A percentile compares a stretch with the other conserved stretches of the same genome.
These are phyloP conservation scores for Venturia aucupariae DNA, from an alignment of 2,329 filamentous ascomycete genomes.

Conservation along the genomic window DNA sequence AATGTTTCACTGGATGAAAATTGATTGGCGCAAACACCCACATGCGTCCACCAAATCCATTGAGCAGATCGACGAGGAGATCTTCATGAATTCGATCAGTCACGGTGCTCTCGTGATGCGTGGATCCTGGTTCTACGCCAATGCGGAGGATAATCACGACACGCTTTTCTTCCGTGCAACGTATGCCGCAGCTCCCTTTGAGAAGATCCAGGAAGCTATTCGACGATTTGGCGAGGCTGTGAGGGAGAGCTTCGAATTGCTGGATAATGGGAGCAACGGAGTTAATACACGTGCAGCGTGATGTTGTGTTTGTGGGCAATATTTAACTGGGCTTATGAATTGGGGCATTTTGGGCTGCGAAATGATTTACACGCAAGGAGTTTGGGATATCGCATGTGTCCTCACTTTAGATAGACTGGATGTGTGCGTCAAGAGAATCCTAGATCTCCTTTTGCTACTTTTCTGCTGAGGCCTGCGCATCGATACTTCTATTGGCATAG, in stretches of 20 bases:
- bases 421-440: background rate
- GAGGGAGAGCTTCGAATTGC: slow-evolving; percentile 48
- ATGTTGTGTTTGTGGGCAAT: background rate
- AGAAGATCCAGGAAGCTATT: slow-evolving; percentile 42
- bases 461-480: background rate
- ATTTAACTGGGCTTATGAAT: background rate
- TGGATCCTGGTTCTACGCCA: slow-evolving; percentile 86
- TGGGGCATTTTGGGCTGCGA: background rate
- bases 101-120: slow-evolving; percentile 72
- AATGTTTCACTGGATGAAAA: slow-evolving; percentile 85
- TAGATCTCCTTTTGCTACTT: background rate
- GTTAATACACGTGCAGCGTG: background rate
- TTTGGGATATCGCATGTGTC: background rate
- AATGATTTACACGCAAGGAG: background rate
- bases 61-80: slow-evolving; percentile 67
- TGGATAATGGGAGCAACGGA: background rate
- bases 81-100: slow-evolving; percentile 69
- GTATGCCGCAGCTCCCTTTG: slow-evolving; percentile 64
- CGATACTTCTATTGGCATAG: too few species aligned
- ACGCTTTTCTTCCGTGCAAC: slow-evolving; percentile 84
- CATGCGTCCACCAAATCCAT: slow-evolving; percentile 42
- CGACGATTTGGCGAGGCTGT: slow-evolving; percentile 65
- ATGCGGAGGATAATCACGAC: slow-evolving; percentile 47
- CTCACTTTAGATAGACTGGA: background rate
- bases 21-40: slow-evolving; percentile 60